Percentiles rank a stretch among this genome's conserved stretches.
Evolutionary conservation across 2,329 filamentous ascomycete genomes (phyloP).

Genomic region (Pseudogymnoascus sp.): DNA sequence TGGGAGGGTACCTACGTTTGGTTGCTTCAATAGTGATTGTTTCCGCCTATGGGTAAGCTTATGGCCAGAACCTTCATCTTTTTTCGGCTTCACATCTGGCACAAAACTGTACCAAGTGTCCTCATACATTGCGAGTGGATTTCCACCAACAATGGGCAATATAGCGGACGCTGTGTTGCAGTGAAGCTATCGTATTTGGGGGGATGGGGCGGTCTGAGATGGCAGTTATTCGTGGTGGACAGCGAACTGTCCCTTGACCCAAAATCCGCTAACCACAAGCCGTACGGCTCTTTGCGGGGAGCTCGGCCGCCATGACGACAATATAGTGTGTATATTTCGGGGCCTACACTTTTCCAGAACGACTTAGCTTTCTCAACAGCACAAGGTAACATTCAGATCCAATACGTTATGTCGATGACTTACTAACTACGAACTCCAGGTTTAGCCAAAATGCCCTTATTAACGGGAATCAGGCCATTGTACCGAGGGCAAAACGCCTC

Average conservation of each 20-base stretch:
- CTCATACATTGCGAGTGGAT: constrained; percentile 56
- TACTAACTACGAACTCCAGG: background rate
- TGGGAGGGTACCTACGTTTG: constrained; percentile 43
- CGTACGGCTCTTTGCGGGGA: constrained; percentile 5
- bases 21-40: constrained; percentile 60
- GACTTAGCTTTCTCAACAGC: background rate
- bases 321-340: background rate
- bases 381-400: background rate
- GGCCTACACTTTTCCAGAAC: background rate
- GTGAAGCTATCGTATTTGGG: background rate
- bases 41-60: constrained; percentile 52
- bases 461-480: constrained; percentile 5
- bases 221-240: background rate
- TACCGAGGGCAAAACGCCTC: background rate
- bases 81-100: constrained; percentile 48
- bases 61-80: constrained; percentile 36
- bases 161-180: constrained; percentile 1
- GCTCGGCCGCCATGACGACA: constrained; percentile 6
- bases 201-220: constrained; percentile 5
- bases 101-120: constrained; percentile 78
- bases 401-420: background rate
- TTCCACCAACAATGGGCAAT: constrained; percentile 1
- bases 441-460: background rate
- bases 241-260: background rate
- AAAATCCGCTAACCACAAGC: background rate